A percentile compares a stretch with the other conserved stretches of the same genome.
Evolutionary conservation across 192 early-diverging fungal species (phyloP).

Genomic region (Coemansia sp.): DNA sequence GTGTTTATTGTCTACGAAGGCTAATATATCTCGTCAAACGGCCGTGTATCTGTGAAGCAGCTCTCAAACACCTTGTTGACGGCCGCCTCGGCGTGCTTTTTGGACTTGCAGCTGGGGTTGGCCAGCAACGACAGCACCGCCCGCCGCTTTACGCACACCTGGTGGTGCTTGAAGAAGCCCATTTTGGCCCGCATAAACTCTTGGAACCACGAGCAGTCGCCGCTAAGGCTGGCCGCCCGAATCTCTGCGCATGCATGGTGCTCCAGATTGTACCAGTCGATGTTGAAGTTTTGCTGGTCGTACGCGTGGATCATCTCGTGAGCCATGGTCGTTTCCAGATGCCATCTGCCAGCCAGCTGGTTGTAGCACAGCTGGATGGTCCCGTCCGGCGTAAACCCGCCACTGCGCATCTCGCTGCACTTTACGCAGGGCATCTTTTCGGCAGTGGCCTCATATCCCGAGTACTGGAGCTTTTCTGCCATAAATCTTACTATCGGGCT

Average conservation of each 20-base stretch:
- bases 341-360: conserved; percentile 70
- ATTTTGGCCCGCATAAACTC: conserved; percentile 67
- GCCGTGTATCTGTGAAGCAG: conserved; percentile 92
- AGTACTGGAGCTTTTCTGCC: conserved; percentile 69
- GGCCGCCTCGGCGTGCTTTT: conserved; percentile 78
- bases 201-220: conserved; percentile 71
- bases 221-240: conserved; percentile 73
- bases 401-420: conserved; percentile 79
- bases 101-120: conserved; percentile 71
- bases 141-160: conserved; percentile 82
- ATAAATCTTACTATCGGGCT: conserved; percentile 85
- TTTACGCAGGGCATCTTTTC: conserved; percentile 75
- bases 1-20: conserved; percentile 1
- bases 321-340: conserved; percentile 88
- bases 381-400: conserved; percentile 78
- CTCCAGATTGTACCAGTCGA: conserved; percentile 70
- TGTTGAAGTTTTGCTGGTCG: conserved; percentile 70
- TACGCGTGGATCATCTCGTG: conserved; percentile 91
- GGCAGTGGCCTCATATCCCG: conserved; percentile 59
- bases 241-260: conserved; percentile 85
- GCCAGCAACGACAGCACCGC: conserved; percentile 75
- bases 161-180: conserved; percentile 76
- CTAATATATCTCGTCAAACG: conserved; percentile 90
- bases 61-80: conserved; percentile 84
- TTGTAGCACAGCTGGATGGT: conserved; percentile 87